Base-by-base conservation (phyloP, 176 grass and related monocot species). In the Eragrostis curvula region DNA sequence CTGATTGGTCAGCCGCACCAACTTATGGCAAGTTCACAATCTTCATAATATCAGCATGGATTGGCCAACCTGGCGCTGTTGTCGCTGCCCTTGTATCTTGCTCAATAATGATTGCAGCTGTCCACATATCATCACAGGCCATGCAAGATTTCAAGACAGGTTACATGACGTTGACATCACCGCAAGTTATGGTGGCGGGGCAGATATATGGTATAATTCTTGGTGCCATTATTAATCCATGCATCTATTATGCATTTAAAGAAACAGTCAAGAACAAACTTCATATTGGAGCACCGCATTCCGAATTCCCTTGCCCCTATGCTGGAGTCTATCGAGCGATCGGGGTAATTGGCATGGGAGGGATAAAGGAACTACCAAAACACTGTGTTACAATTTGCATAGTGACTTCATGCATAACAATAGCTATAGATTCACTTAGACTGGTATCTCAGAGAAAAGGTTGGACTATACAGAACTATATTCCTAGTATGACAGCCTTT, bases 91-190 rank as follows among this genome's bases (percentile, higher is more conserved):
- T 93, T 15, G 85, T 46, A 9, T 67, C 85, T 13, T 85, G 85
- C 0, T 85, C 68, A 14, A 50, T 85, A 51, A 82, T 82, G 28
- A 65, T 73, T 66, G 58, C n/a, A 49, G 63, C 70, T 5, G 58
- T 81, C 28, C 83, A 87, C 13, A 60, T 86, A 30, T 89, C 87
- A 11, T 82, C 87, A 5, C 76, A 93, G 10, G 72, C 71, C 6
- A 90, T 89, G 52, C 81, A 87, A 47, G 91, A 93, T 42, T 48
- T 85, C 53, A 93, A 87, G 85, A 83, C 85, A 36, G 81, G 73
- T 27, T 90, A 79, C 42, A 66, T 87, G 91, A 93, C 91, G 12
- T 29, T 90, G 5, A 84, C 91, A 2, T 93, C 91, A 0, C 85
- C 85, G 48, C 45, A 47, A 39, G 63, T 70, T 56, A 85, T 93